Evolutionary conservation across 2,329 filamentous ascomycete species (phyloP).

Genomic region (Diaporthe australafricana): DNA sequence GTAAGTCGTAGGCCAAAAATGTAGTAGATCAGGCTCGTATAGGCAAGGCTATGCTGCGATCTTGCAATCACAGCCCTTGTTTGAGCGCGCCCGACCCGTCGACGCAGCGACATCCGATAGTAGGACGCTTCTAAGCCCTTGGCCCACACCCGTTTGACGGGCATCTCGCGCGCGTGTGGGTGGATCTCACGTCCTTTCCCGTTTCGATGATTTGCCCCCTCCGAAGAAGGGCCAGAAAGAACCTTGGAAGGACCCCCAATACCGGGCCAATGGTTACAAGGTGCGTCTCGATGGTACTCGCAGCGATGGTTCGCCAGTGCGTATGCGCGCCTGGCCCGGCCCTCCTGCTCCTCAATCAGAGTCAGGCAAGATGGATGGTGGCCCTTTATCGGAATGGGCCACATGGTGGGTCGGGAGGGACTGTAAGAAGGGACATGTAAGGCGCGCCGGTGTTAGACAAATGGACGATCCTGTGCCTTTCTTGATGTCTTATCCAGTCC

Average conservation of each 20-base stretch:
- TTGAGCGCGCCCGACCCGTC: neutral
- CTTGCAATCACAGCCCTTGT: neutral
- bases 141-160: neutral
- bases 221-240: neutral
- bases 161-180: neutral
- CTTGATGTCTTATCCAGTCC: neutral
- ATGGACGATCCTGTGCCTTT: conserved; percentile 16
- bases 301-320: neutral
- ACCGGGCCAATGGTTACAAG: neutral
- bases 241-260: neutral
- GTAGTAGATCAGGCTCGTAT: neutral
- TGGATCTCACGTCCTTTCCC: neutral
- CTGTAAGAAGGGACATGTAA: neutral
- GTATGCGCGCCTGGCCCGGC: too few species aligned
- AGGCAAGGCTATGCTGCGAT: too few species aligned
- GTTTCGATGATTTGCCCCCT: conserved; percentile 3
- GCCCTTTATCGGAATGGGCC: conserved; percentile 8
- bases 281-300: neutral
- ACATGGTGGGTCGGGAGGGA: neutral
- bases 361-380: neutral
- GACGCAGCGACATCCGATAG: neutral
- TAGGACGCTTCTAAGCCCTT: neutral
- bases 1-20: neutral
- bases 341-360: neutral
- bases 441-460: neutral